Base-by-base conservation (phyloP, 768 basidiomycete genomes). In the Solioccasus polychromus region DNA sequence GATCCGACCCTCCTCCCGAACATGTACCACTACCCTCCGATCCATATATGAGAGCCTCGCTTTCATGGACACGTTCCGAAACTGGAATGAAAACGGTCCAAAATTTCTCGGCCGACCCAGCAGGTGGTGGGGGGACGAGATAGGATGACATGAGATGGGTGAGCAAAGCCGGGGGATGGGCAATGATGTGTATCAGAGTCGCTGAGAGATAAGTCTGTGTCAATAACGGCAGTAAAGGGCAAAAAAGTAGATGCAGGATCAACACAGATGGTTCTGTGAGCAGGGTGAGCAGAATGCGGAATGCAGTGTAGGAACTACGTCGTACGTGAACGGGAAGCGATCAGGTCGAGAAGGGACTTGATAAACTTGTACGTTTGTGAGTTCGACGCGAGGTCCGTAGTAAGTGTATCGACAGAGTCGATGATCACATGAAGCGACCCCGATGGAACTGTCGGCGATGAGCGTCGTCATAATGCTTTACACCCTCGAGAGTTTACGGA, bases 41-140 rank as follows among this genome's bases (percentile, higher is more conserved):
- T 1, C 83, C 85, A 53, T 78, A 83, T 15, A 86, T 71, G 28
- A 90, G 68, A 44, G 66, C 65, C 52, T 85, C 78, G 32, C 75
- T 73, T 53, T 92, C 82, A 45, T 75, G 65, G 4, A 54, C 61
- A 20, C 85, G 76, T 60, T 80, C 82, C 44, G 82, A 78, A 46
- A 88, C 61, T 0, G 88, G 85, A 8, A 81, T 63, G 57, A 94
- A 88, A 10, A 91, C 72, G 29, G 72, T 71, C 88, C 87, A 93
- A 67, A 93, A 94, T 57, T 88, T 88, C 28, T 76, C 69, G n/a
- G 73, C 68, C 1, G 77, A 55, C 8, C 80, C 77, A 31, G 71
- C 67, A 8, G 85, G 79, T 1, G 88, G 85, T 0, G 91, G 89
- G 1, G 76, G 78, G 2, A 80, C 78, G 36, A 89, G 72, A 60